Conservation (phyloP, 2,329 filamentous ascomycete species). For the Neonectria coccinea region DNA sequence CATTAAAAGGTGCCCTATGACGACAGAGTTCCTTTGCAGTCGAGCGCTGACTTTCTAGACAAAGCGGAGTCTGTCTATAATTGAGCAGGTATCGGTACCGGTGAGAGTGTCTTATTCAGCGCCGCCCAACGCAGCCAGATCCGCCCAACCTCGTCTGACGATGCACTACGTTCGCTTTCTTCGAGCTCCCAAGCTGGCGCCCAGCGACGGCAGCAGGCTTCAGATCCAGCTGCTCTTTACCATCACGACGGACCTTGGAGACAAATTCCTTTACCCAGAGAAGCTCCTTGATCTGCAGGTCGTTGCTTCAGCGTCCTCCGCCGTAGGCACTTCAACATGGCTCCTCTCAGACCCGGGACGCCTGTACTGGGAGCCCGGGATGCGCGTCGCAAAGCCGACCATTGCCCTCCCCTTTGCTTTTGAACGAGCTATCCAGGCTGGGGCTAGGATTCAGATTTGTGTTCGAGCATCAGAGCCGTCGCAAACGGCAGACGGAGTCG, state of each 20-base stretch:
- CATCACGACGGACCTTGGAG: conserved; percentile 69
- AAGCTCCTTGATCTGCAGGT: conserved; percentile 58
- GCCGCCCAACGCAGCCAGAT: not conserved
- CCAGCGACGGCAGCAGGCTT: conserved; percentile 41
- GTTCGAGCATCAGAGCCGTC: conserved; percentile 43
- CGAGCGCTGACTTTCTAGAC: conserved; percentile 7
- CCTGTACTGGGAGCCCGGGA: conserved; percentile 50
- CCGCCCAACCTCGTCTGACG: conserved; percentile 16
- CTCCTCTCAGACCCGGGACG: conserved; percentile 43
- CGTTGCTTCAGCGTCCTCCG: conserved; percentile 45
- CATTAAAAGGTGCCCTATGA: conserved; percentile 1
- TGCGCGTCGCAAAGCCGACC: conserved; percentile 55
- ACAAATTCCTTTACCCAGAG: conserved; percentile 63
- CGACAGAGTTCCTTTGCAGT: not conserved
- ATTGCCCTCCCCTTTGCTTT: conserved; percentile 46
- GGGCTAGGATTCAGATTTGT: conserved; percentile 45
- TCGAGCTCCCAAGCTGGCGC: conserved; percentile 56
- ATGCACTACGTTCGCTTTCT: conserved; percentile 72
- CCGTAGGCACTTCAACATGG: conserved; percentile 39
- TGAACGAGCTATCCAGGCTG: conserved; percentile 41
- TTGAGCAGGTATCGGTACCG: conserved; percentile 10
- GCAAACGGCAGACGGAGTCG: conserved; percentile 44
- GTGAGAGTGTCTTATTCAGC: conserved; percentile 7
- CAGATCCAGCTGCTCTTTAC: conserved; percentile 61
- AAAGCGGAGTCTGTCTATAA: conserved; percentile 8